Evolutionary conservation across 148 eudicot species (phyloP).

Genomic region (Silene conica): DNA sequence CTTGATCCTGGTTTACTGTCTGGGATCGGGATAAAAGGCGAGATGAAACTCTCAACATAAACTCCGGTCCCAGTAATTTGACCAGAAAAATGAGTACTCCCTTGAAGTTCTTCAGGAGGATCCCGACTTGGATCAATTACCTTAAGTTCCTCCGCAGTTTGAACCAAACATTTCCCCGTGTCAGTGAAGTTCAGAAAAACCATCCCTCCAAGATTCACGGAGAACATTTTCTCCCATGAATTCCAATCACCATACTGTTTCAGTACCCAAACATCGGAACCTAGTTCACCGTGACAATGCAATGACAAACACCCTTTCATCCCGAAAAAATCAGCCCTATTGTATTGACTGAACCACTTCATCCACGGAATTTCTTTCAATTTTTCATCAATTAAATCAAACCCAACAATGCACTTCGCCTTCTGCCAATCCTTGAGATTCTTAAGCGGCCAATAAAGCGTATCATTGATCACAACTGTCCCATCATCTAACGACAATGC

Average conservation of each 20-base stretch:
- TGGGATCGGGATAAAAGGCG: conserved; percentile 13
- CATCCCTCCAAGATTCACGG: conserved; percentile 13
- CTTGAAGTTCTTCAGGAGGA: not conserved
- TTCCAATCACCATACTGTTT: conserved; percentile 8
- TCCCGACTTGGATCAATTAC: conserved; percentile 16
- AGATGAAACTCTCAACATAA: conserved; percentile 19
- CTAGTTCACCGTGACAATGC: conserved; percentile 13
- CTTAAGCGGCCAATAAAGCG: conserved; percentile 20
- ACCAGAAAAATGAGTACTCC: conserved; percentile 4
- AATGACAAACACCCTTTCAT: conserved; percentile 24
- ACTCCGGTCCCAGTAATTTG: not conserved
- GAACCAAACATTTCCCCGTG: conserved; percentile 13
- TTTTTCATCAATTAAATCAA: conserved; percentile 15
- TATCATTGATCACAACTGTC: conserved; percentile 19
- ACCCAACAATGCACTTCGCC: conserved; percentile 18
- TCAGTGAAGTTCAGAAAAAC: conserved; percentile 7
- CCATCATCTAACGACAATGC: not conserved
- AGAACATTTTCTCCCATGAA: conserved; percentile 24
- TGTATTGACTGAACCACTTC: conserved; percentile 9
- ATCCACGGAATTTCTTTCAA: conserved; percentile 20
- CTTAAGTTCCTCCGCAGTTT: not conserved
- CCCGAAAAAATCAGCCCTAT: conserved; percentile 9
- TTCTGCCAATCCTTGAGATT: conserved; percentile 6
- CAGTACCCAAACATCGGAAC: conserved; percentile 17
- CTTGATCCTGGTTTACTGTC: not conserved